Evolutionary conservation across 2,329 filamentous ascomycete species (phyloP).

Genomic region (Beauveria brongniartii): DNA sequence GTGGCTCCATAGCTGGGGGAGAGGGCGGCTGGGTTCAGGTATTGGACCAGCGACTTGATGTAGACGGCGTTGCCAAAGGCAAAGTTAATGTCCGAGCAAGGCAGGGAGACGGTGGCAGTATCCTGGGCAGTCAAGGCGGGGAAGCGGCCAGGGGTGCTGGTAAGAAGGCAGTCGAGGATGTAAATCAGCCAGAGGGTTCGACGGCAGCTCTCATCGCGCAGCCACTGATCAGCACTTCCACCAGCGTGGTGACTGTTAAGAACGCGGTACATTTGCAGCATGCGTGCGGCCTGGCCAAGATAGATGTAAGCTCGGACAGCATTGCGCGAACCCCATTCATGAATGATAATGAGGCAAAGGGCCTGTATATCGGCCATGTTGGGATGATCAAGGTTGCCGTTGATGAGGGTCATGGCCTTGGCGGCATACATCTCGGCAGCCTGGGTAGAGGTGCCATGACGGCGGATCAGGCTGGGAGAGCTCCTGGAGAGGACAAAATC

Average conservation of each 20-base stretch:
- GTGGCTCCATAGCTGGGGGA: slow-evolving; percentile 30
- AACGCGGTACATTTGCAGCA: slow-evolving; percentile 57
- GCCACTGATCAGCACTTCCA: slow-evolving; percentile 48
- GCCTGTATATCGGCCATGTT: slow-evolving; percentile 54
- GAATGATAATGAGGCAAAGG: slow-evolving; percentile 51
- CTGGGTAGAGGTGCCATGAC: slow-evolving; percentile 47
- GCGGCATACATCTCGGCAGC: slow-evolving; percentile 52
- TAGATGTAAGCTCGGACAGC: slow-evolving; percentile 57
- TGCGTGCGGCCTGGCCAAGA: slow-evolving; percentile 53
- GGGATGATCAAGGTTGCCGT: slow-evolving; percentile 50
- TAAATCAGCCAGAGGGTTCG: slow-evolving; percentile 56
- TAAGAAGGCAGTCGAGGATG: slow-evolving; percentile 54
- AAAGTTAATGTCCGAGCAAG: slow-evolving; percentile 55
- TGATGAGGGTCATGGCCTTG: slow-evolving; percentile 50
- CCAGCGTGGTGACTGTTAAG: slow-evolving; percentile 46
- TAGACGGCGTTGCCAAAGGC: slow-evolving; percentile 53
- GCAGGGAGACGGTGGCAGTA: slow-evolving; percentile 46
- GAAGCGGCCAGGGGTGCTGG: slow-evolving; percentile 52
- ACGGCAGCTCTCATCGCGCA: slow-evolving; percentile 53
- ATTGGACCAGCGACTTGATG: slow-evolving; percentile 45
- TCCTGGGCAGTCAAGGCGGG: slow-evolving; percentile 48
- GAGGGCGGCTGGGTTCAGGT: slow-evolving; percentile 29
- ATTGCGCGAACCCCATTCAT: slow-evolving; percentile 55
- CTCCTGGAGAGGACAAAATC: slow-evolving; percentile 30
- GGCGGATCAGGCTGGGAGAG: slow-evolving; percentile 47